Evolutionary conservation across 176 grass and related monocot genomes (phyloP).

Genomic region (Cenchrus americanus): DNA sequence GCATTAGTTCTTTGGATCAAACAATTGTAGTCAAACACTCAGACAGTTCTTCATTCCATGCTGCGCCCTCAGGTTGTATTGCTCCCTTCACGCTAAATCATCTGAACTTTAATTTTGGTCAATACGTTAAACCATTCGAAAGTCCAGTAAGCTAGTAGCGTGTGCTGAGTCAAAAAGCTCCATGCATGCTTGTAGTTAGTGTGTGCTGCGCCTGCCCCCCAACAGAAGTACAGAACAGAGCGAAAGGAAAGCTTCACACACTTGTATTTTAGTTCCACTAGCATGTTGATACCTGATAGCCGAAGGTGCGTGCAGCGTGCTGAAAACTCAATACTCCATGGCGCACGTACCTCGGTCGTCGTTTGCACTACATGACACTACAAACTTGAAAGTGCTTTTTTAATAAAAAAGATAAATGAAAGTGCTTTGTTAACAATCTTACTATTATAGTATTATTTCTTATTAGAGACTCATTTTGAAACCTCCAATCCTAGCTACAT

Average conservation of each 20-base stretch:
- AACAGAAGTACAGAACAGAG: constrained; percentile 16
- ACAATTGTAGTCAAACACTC: constrained; percentile 12
- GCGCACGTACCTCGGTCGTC: neutral
- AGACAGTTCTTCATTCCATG: neutral
- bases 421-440: neutral
- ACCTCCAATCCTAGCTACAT: too few species aligned
- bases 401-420: too few species aligned
- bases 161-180: constrained; percentile 11
- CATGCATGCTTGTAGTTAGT: neutral
- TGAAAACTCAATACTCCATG: neutral
- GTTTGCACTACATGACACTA: neutral
- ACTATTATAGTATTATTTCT: too few species aligned
- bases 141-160: neutral
- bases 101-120: constrained; percentile 23
- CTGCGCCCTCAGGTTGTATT: neutral
- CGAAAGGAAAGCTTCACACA: neutral
- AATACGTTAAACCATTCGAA: constrained; percentile 22
- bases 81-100: constrained; percentile 26
- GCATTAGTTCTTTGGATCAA: constrained; percentile 10
- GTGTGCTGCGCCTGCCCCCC: neutral
- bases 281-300: neutral
- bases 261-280: neutral
- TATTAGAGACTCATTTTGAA: too few species aligned
- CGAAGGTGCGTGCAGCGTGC: too few species aligned
- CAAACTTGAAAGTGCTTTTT: neutral